Base-by-base conservation (phyloP, 1,284 basidiomycete species). In the Cystobasidium slooffiae region DNA sequence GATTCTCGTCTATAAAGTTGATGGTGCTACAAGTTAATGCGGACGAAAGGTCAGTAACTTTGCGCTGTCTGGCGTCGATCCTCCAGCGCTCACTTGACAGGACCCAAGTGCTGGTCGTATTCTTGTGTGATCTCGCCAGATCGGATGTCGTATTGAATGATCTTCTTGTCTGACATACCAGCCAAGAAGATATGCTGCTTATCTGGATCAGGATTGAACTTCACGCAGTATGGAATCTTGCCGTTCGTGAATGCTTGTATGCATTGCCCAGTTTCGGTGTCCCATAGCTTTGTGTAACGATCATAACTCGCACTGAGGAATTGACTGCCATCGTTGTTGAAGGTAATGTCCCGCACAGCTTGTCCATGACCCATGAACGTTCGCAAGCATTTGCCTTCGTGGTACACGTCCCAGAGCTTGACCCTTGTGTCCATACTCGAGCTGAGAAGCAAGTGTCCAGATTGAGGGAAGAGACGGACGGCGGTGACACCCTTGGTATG, bases 101-200 rank as follows among this genome's bases (percentile, higher is more conserved):
- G 93, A 0, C 97, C 97, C 66, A 99, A 86, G 84, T 99, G 97
- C 82, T 98, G 95, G 81, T 97, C 94, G 83, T 99, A 99, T 83
- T 98, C 96, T 83, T 99, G 97, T 0, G 90, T 92, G 76, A 99
- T 94, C 81, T 97, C 93, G 43, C 91, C 91, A 22, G 91, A 89
- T 80, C 92, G 89, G 81, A 94, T 92, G 81, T 99, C 96, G 82
- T 95, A 99, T 86, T 96, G 96, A 41, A 98, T 91, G 77, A 99
- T 97, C 84, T 98, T 98, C 85, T 98, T 99, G 84, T 99, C 96
- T 66, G 91, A 92, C 95, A 98, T 99, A 77, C 97, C 97, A 53
- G 96, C 94, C 49, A 99, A 85, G 86, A 99, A 99, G 74, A 95
- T 90, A 81, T 98, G 86, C 81, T 97, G 94, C 83, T 98, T 97